Conservation (phyloP, 164 flowering plant species). For the Cinnamomum micranthum region DNA sequence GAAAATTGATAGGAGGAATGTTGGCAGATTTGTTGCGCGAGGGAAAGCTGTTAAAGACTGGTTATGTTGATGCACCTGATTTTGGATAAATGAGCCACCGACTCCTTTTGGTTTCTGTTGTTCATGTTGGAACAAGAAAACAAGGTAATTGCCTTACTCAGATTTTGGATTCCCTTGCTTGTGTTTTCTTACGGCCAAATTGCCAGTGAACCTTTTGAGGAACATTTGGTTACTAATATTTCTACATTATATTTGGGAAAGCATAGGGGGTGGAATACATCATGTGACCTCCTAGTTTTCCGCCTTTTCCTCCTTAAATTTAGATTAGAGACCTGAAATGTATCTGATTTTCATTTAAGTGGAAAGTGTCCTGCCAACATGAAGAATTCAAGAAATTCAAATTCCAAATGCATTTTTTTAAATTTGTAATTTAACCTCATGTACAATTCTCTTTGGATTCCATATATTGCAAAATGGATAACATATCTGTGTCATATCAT, state of each 20-base stretch:
- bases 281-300: not conserved
- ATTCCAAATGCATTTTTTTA: not conserved
- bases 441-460: not conserved
- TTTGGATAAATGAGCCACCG: not conserved
- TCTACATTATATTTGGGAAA: no score
- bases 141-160: not conserved
- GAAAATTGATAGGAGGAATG: constrained; percentile 62
- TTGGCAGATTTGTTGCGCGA: constrained; percentile 65
- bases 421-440: not conserved
- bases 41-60: constrained; percentile 59
- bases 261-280: not conserved
- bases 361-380: no score
- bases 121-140: not conserved
- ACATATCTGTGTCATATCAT: no score
- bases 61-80: constrained; percentile 27
- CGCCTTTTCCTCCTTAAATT: not conserved
- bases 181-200: no score
- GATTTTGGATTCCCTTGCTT: no score
- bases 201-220: no score
- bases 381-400: not conserved
- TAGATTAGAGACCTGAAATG: no score
- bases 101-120: no score
- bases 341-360: not conserved
- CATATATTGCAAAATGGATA: no score
- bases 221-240: no score